Percentiles rank a stretch among this genome's conserved stretches.
Conservation (phyloP, 768 basidiomycete genomes). For the Boletus sp. region DNA sequence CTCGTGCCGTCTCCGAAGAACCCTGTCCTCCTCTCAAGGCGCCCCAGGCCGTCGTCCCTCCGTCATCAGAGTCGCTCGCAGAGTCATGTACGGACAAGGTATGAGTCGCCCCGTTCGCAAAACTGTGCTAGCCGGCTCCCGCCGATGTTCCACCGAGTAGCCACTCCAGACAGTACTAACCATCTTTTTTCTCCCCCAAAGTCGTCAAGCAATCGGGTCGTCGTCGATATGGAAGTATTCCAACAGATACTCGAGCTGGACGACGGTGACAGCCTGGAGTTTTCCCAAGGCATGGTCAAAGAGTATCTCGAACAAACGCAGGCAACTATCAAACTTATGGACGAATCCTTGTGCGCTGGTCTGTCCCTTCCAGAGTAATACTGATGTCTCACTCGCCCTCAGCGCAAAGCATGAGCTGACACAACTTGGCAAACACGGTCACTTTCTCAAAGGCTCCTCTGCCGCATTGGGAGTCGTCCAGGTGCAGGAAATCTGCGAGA, state of each 20-base stretch:
- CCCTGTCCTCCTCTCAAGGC: constrained; percentile 9
- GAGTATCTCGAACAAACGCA: constrained; percentile 82
- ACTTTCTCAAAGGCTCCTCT: constrained; percentile 97
- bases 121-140: background rate
- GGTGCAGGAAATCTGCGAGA: constrained; percentile 84
- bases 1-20: constrained; percentile 31
- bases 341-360: constrained; percentile 66
- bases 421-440: constrained; percentile 72
- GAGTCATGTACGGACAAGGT: constrained; percentile 30
- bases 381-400: constrained; percentile 15
- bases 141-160: background rate
- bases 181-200: background rate
- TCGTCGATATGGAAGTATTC: constrained; percentile 81
- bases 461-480: constrained; percentile 83
- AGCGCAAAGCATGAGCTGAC: constrained; percentile 59
- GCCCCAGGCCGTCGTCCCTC: background rate
- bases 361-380: constrained; percentile 9
- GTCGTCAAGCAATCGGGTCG: constrained; percentile 20
- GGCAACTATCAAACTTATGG: constrained; percentile 75
- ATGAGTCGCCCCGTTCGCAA: constrained; percentile 5
- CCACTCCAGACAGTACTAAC: constrained; percentile 7
- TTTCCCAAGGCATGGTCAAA: constrained; percentile 72
- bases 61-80: constrained; percentile 12
- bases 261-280: constrained; percentile 73
- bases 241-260: constrained; percentile 88